These are phyloP conservation scores for Millerozyma miso DNA, from an alignment of 805 yeast genomes.

Conservation along the genomic window DNA sequence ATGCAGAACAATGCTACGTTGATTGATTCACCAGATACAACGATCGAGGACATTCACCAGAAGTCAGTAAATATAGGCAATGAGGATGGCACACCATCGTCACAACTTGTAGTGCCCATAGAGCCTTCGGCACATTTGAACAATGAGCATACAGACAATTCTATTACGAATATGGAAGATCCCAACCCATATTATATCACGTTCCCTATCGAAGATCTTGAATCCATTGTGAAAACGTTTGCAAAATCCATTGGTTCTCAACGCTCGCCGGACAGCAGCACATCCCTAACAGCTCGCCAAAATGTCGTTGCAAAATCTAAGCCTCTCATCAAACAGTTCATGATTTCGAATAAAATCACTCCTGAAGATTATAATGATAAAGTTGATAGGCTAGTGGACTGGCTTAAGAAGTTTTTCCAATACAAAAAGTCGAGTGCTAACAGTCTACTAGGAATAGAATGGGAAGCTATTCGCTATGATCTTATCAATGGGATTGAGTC, in stretches of 20 bases:
- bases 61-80: not conserved
- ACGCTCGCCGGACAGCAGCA: constrained; percentile 11
- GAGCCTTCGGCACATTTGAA: not conserved
- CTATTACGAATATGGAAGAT: not conserved
- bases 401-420: constrained; percentile 32
- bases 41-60: not conserved
- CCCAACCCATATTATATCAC: constrained; percentile 6
- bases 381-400: constrained; percentile 21
- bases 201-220: constrained; percentile 23
- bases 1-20: constrained; percentile 7
- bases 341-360: constrained; percentile 19
- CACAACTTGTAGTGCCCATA: not conserved
- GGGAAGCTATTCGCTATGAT: constrained; percentile 41
- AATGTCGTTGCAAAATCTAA: constrained; percentile 18
- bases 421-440: constrained; percentile 32
- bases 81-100: not conserved
- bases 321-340: constrained; percentile 25
- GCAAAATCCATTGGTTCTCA: constrained; percentile 8
- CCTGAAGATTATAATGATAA: constrained; percentile 25
- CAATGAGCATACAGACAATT: not conserved
- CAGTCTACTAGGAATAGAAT: constrained; percentile 37
- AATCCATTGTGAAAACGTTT: constrained; percentile 8
- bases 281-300: constrained; percentile 18
- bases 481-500: constrained; percentile 32
- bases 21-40: not conserved